A percentile compares a stretch with the other conserved stretches of the same genome.
Conservation (phyloP, 441 rosid species). For the Viola pubescens region DNA sequence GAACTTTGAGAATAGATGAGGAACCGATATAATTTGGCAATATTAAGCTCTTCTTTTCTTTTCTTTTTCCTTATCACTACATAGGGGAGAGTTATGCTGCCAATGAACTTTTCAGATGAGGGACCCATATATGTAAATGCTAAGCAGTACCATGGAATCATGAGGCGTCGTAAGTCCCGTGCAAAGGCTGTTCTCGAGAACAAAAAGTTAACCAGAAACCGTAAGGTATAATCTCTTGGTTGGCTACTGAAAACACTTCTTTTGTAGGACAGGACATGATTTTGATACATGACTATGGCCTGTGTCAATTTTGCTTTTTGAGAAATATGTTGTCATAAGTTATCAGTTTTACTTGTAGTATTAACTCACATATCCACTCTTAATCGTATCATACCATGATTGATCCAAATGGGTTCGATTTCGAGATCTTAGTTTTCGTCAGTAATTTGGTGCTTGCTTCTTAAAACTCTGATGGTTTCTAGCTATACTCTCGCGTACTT, state of each 20-base stretch:
- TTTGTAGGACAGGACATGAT: neutral
- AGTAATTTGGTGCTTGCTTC: no score
- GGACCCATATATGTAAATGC: conserved; percentile 86
- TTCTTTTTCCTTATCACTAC: conserved; percentile 9
- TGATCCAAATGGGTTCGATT: no score
- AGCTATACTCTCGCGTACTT: no score
- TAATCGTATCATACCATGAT: no score
- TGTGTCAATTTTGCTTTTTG: no score
- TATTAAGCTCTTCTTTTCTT: neutral
- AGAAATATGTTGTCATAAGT: no score
- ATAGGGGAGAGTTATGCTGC: conserved; percentile 76
- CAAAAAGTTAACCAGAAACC: conserved; percentile 26
- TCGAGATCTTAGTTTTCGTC: no score
- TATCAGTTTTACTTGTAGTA: no score
- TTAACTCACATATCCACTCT: no score
- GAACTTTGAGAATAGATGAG: neutral
- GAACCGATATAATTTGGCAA: neutral
- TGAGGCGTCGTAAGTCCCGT: conserved; percentile 73
- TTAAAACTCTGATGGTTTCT: no score
- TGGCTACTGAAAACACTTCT: neutral
- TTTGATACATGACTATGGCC: no score
- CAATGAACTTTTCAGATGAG: conserved; percentile 64
- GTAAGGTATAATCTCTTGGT: conserved; percentile 48
- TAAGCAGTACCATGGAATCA: conserved; percentile 86
- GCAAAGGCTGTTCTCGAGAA: conserved; percentile 72